These are phyloP conservation scores for Alopecurus myosuroides DNA, from an alignment of 176 grass and related monocot genomes.

Conservation along the genomic window DNA sequence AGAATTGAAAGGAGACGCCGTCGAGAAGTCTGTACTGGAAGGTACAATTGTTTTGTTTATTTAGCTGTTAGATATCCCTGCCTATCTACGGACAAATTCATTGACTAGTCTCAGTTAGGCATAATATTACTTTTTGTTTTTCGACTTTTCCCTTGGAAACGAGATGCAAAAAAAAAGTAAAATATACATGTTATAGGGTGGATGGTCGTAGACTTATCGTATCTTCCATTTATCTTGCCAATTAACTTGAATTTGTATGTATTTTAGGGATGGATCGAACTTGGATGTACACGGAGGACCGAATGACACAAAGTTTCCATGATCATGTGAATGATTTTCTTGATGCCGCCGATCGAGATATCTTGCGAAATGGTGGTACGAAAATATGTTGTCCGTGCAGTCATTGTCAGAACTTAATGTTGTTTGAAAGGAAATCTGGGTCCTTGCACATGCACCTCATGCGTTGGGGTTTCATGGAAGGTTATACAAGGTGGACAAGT, in stretches of 20 bases:
- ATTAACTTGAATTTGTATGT: not conserved
- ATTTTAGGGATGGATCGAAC: not conserved
- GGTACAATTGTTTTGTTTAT: too few species aligned
- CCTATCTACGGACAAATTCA: too few species aligned
- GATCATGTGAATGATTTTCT: not conserved
- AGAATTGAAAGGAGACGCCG: too few species aligned
- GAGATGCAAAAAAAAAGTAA: too few species aligned
- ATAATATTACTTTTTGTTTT: not conserved
- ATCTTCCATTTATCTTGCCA: not conserved
- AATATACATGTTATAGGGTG: too few species aligned
- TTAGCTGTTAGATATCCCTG: too few species aligned
- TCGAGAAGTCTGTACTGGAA: too few species aligned
- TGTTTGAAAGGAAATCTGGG: not conserved
- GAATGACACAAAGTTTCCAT: not conserved
- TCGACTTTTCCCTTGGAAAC: too few species aligned
- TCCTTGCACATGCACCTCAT: not conserved
- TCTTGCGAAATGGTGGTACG: not conserved
- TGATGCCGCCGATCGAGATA: not conserved
- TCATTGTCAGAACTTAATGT: not conserved
- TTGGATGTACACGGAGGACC: not conserved
- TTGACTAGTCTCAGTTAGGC: too few species aligned
- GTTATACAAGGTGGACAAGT: not conserved
- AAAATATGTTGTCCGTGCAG: not conserved
- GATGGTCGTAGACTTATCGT: not conserved
- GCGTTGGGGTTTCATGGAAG: not conserved